Evolutionary conservation across 2,329 filamentous ascomycete species (phyloP).

Genomic region (Didymella arachidicola): DNA sequence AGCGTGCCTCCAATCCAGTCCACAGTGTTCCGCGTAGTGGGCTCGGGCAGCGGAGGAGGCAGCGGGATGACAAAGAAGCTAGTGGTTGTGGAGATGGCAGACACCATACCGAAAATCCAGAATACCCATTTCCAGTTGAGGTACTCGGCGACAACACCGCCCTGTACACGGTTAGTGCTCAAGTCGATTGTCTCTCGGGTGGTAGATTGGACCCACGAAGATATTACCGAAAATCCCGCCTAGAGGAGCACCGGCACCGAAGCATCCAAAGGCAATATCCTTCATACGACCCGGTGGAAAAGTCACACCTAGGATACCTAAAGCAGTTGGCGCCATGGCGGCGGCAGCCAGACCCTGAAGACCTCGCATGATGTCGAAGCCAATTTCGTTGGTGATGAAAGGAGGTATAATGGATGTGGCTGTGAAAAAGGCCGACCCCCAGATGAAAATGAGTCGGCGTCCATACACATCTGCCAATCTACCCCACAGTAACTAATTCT

Average conservation of each 20-base stretch:
- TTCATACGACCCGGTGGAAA: slow-evolving; percentile 73
- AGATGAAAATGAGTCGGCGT: slow-evolving; percentile 70
- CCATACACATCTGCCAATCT: slow-evolving; percentile 72
- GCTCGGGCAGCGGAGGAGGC: slow-evolving; percentile 48
- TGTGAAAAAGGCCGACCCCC: slow-evolving; percentile 70
- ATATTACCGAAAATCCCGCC: slow-evolving; percentile 72
- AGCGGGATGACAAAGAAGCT: slow-evolving; percentile 68
- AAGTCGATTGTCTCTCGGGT: background rate
- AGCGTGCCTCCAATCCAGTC: slow-evolving; percentile 73
- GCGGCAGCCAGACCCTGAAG: slow-evolving; percentile 73
- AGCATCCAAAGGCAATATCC: slow-evolving; percentile 68
- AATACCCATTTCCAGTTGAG: slow-evolving; percentile 48
- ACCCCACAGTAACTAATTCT: slow-evolving; percentile 66
- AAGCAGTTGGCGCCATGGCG: slow-evolving; percentile 73
- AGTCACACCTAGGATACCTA: slow-evolving; percentile 73
- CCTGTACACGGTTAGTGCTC: slow-evolving; percentile 33
- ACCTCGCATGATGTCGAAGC: slow-evolving; percentile 71
- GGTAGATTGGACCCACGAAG: slow-evolving; percentile 44
- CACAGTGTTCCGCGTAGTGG: slow-evolving; percentile 57
- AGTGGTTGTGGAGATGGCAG: slow-evolving; percentile 63
- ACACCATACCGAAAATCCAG: slow-evolving; percentile 68
- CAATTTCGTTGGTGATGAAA: slow-evolving; percentile 71
- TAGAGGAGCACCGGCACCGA: slow-evolving; percentile 67
- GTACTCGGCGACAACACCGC: slow-evolving; percentile 70
- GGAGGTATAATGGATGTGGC: slow-evolving; percentile 66